phyloP scores from a whole-genome alignment of 306 rosid species.

The Medicago lupulina region DNA sequence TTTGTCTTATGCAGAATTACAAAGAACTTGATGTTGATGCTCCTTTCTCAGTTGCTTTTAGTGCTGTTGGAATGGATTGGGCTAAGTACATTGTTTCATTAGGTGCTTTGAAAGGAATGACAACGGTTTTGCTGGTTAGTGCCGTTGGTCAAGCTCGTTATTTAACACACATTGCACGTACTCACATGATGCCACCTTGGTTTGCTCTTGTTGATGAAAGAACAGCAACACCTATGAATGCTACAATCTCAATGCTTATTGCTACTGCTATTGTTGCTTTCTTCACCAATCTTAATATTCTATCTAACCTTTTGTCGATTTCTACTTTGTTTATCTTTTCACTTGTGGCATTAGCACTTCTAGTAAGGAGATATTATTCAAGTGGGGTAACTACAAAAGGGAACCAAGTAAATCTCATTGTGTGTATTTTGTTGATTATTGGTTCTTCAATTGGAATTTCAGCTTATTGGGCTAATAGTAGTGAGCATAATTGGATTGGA shows the following conservation, averaged over 20 bases:
- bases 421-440: constrained; percentile 47
- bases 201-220: constrained; percentile 65
- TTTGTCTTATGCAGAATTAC: constrained; percentile 73
- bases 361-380: constrained; percentile 70
- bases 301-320: constrained; percentile 69
- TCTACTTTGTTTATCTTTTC: constrained; percentile 75
- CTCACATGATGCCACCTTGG: constrained; percentile 93
- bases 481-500: constrained; percentile 53
- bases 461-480: constrained; percentile 44
- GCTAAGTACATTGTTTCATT: constrained; percentile 82
- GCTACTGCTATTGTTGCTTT: constrained; percentile 71
- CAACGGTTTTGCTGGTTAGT: constrained; percentile 68
- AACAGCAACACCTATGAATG: constrained; percentile 79
- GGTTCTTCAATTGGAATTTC: constrained; percentile 56
- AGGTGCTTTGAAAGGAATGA: constrained; percentile 90
- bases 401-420: constrained; percentile 51
- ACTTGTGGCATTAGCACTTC: constrained; percentile 72
- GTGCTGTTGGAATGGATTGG: constrained; percentile 75
- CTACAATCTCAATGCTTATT: constrained; percentile 65
- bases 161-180: constrained; percentile 83
- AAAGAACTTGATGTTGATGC: constrained; percentile 43
- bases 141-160: constrained; percentile 88
- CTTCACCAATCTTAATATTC: constrained; percentile 61
- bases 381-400: constrained; percentile 52
- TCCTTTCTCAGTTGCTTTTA: constrained; percentile 69